These are phyloP conservation scores for Oxyria digyna DNA, from an alignment of 148 eudicot genomes.

Conservation along the genomic window DNA sequence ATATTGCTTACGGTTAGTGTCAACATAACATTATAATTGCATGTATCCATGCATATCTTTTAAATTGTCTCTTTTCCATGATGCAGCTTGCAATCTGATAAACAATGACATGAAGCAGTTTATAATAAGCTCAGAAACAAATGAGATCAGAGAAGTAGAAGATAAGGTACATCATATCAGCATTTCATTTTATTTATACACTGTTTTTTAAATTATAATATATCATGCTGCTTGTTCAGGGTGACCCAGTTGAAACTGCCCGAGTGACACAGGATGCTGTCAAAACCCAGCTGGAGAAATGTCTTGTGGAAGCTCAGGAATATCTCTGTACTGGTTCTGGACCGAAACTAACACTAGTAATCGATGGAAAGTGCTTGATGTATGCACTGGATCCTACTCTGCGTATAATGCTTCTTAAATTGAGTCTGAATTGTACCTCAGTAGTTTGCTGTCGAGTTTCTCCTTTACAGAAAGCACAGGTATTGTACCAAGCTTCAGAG, in stretches of 20 bases:
- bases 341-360: conserved; percentile 69
- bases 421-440: conserved; percentile 81
- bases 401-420: conserved; percentile 66
- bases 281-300: conserved; percentile 51
- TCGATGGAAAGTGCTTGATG: conserved; percentile 98
- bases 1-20: conserved; percentile 83
- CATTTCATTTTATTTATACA: background rate
- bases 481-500: background rate
- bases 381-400: conserved; percentile 82
- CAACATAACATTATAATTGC: background rate
- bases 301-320: conserved; percentile 60
- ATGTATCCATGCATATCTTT: background rate
- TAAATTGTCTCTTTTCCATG: conserved; percentile 8
- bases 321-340: conserved; percentile 30
- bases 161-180: conserved; percentile 40
- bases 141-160: conserved; percentile 80
- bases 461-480: conserved; percentile 68
- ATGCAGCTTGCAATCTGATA: conserved; percentile 89
- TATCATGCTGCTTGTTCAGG: conserved; percentile 24
- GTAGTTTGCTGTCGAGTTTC: conserved; percentile 98
- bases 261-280: conserved; percentile 55
- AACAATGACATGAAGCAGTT: conserved; percentile 91
- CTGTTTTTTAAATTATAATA: background rate
- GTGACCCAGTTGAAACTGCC: conserved; percentile 88
- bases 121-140: conserved; percentile 86